Percentiles rank a stretch among this genome's conserved stretches.
phyloP scores from a whole-genome alignment of 2,329 filamentous ascomycete genomes.

The Trichocomaceae sp. region DNA sequence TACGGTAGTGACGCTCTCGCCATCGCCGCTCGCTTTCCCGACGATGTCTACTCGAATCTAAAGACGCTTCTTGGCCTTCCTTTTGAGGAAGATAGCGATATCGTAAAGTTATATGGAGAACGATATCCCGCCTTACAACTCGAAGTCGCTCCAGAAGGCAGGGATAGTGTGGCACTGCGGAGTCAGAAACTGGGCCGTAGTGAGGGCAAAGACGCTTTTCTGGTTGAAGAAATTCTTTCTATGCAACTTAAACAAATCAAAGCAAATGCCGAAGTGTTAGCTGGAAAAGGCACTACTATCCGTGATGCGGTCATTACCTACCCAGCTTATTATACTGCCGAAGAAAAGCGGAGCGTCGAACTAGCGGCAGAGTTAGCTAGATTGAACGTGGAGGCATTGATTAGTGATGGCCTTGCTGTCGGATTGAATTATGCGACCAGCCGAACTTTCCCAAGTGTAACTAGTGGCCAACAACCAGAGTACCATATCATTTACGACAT shows the following conservation, averaged over 20 bases:
- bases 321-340: slow-evolving; percentile 80
- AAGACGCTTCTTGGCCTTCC: slow-evolving; percentile 80
- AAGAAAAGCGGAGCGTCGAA: slow-evolving; percentile 82
- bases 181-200: slow-evolving; percentile 62
- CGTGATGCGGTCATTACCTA: slow-evolving; percentile 83
- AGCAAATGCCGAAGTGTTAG: slow-evolving; percentile 76
- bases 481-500: slow-evolving; percentile 94
- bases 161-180: slow-evolving; percentile 72
- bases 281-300: slow-evolving; percentile 66
- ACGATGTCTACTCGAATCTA: slow-evolving; percentile 90
- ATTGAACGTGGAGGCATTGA: slow-evolving; percentile 72
- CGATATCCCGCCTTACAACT: slow-evolving; percentile 74
- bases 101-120: slow-evolving; percentile 62
- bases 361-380: slow-evolving; percentile 82
- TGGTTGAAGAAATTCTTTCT: slow-evolving; percentile 86
- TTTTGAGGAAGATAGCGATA: slow-evolving; percentile 34
- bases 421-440: slow-evolving; percentile 92
- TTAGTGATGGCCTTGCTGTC: slow-evolving; percentile 87
- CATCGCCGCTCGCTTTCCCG: slow-evolving; percentile 77
- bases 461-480: slow-evolving; percentile 78
- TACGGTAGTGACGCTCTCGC: slow-evolving; percentile 91
- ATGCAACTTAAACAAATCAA: slow-evolving; percentile 94
- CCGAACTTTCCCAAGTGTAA: slow-evolving; percentile 78
- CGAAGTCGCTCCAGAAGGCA: slow-evolving; percentile 44
- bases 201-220: slow-evolving; percentile 56